Percentiles rank a stretch among this genome's conserved stretches.
phyloP scores from a whole-genome alignment of 257 asterid species.

The Ocimum tenuiflorum region DNA sequence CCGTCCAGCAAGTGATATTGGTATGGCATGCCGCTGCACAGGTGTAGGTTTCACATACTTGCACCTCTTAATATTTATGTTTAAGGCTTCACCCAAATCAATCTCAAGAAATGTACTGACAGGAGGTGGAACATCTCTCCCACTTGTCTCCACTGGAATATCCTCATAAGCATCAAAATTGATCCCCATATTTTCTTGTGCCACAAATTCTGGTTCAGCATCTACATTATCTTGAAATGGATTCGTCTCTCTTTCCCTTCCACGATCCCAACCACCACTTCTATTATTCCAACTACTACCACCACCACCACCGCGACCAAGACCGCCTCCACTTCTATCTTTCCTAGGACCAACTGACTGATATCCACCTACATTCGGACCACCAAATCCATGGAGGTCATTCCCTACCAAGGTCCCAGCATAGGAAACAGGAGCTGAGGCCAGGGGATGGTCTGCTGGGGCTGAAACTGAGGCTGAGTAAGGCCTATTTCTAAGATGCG shows the following conservation, averaged over 20 bases:
- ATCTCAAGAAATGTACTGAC: slow-evolving; percentile 51
- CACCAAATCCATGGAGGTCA: slow-evolving; percentile 37
- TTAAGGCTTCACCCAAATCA: slow-evolving; percentile 54
- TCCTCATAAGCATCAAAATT: slow-evolving; percentile 60
- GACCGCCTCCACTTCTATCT: slow-evolving; percentile 37
- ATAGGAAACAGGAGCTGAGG: slow-evolving; percentile 36
- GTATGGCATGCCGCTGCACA: slow-evolving; percentile 51
- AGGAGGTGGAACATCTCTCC: slow-evolving; percentile 48
- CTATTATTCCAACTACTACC: slow-evolving; percentile 50
- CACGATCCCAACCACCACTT: slow-evolving; percentile 57
- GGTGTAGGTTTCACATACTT: slow-evolving; percentile 55
- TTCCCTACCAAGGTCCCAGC: slow-evolving; percentile 36
- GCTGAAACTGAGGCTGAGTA: slow-evolving; percentile 42
- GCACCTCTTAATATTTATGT: slow-evolving; percentile 51
- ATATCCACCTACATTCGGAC: slow-evolving; percentile 30
- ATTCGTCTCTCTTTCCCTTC: slow-evolving; percentile 59
- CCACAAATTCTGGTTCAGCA: slow-evolving; percentile 32
- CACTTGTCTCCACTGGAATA: slow-evolving; percentile 59
- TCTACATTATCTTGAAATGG: slow-evolving; percentile 41
- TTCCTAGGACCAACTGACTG: slow-evolving; percentile 39
- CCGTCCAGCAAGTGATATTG: slow-evolving; percentile 43
- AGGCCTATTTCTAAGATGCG: slow-evolving; percentile 82
- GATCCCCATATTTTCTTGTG: slow-evolving; percentile 44
- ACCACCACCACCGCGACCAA: slow-evolving; percentile 28
- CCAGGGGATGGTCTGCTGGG: slow-evolving; percentile 34